A percentile compares a stretch with the other conserved stretches of the same genome.
Evolutionary conservation across 1,284 basidiomycete species (phyloP).

Genomic region (Meira nashicola): DNA sequence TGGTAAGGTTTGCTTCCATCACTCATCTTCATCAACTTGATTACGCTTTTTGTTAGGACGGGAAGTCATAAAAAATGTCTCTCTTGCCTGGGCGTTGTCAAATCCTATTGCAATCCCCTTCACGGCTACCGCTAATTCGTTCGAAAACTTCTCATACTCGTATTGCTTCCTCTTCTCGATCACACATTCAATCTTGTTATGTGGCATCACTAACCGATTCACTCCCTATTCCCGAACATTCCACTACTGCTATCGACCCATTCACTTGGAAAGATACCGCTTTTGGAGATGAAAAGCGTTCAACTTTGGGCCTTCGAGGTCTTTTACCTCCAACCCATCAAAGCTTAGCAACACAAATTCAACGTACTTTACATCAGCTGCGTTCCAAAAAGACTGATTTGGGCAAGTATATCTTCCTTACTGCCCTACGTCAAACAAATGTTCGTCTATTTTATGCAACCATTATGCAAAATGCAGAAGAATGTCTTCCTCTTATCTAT

Average conservation of each 20-base stretch:
- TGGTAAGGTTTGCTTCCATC: constrained; percentile 20
- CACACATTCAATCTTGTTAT: not conserved
- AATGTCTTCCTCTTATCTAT: constrained; percentile 65
- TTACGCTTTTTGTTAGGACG: too few relatives aligned
- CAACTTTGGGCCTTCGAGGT: constrained; percentile 67
- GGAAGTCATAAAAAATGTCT: constrained; percentile 10
- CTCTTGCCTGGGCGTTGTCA: not conserved
- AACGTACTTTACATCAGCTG: constrained; percentile 66
- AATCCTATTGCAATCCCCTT: not conserved
- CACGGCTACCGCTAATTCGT: not conserved
- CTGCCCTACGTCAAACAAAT: constrained; percentile 68
- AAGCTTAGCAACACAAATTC: constrained; percentile 59
- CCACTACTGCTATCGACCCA: constrained; percentile 6
- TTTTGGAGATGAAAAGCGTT: constrained; percentile 66
- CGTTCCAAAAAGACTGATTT: constrained; percentile 66
- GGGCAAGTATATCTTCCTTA: constrained; percentile 77
- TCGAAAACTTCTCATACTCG: not conserved
- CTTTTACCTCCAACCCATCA: constrained; percentile 63
- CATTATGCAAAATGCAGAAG: constrained; percentile 61
- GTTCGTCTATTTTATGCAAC: constrained; percentile 66
- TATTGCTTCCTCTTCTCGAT: constrained; percentile 1
- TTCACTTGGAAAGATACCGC: constrained; percentile 56
- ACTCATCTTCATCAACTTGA: constrained; percentile 26
- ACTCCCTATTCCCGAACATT: not conserved
- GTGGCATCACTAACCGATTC: not conserved